Conservation (phyloP, 2,329 filamentous ascomycete species). For the Ceratocystis ficicola region DNA sequence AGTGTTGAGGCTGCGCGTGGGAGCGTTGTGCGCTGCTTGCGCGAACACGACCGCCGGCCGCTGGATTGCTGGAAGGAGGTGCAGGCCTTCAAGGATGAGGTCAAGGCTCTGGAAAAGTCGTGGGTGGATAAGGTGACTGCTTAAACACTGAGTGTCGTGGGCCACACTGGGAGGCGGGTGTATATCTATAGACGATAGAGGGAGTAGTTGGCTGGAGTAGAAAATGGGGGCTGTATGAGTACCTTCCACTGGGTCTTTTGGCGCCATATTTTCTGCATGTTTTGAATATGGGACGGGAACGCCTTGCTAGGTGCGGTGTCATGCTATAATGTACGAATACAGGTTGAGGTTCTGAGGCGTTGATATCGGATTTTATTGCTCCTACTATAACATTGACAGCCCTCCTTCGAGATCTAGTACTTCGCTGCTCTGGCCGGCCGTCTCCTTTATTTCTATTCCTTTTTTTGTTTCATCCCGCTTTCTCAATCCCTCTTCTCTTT, state of each 20-base stretch:
- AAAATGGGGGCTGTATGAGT: background rate
- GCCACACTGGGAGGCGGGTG: background rate
- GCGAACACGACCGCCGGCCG: slow-evolving; percentile 72
- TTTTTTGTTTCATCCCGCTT: slow-evolving; percentile 26
- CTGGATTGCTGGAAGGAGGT: slow-evolving; percentile 94
- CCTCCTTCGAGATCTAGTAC: background rate
- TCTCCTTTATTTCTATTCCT: slow-evolving; percentile 22
- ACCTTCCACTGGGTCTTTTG: background rate
- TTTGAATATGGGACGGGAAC: background rate
- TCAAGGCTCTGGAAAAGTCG: slow-evolving; percentile 68
- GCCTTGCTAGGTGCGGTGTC: background rate
- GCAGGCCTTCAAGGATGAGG: slow-evolving; percentile 78
- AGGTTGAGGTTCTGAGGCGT: slow-evolving; percentile 5
- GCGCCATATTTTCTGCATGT: background rate
- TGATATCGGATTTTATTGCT: background rate
- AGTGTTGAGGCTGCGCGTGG: slow-evolving; percentile 61
- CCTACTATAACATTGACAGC: background rate
- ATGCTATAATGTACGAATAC: slow-evolving; percentile 12
- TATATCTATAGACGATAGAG: slow-evolving; percentile 7
- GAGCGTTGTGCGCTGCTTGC: slow-evolving; percentile 67
- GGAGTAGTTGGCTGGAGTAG: background rate
- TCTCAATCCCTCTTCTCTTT: slow-evolving; percentile 45
- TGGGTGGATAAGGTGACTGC: slow-evolving; percentile 70
- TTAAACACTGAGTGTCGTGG: background rate
- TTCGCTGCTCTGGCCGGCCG: background rate